Percentiles rank a stretch among this genome's conserved stretches.
Evolutionary conservation across 768 basidiomycete species (phyloP).

Genomic region (Rhizopogon salebrosus): DNA sequence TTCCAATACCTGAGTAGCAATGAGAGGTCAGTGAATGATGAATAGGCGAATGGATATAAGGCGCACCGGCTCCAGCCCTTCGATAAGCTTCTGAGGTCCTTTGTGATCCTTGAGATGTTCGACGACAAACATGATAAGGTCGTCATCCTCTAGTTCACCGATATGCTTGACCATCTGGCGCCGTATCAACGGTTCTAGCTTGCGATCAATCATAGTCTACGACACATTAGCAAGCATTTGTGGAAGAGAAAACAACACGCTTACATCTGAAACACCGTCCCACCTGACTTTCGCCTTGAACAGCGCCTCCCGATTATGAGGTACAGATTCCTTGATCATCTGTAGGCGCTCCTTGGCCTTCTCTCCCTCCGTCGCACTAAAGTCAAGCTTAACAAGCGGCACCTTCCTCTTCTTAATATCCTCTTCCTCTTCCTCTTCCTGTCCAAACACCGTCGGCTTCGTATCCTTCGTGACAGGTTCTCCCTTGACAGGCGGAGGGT

Average conservation of each 20-base stretch:
- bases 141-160: slow-evolving; percentile 90
- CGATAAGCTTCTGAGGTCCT: slow-evolving; percentile 75
- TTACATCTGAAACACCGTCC: slow-evolving; percentile 86
- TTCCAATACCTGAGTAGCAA: slow-evolving; percentile 67
- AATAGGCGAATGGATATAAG: background rate
- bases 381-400: slow-evolving; percentile 87
- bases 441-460: slow-evolving; percentile 64
- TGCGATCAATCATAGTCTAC: slow-evolving; percentile 76
- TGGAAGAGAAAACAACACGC: slow-evolving; percentile 18
- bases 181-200: slow-evolving; percentile 81
- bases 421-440: slow-evolving; percentile 84
- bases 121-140: slow-evolving; percentile 88
- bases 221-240: slow-evolving; percentile 10
- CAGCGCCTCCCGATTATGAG: slow-evolving; percentile 69
- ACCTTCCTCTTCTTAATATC: slow-evolving; percentile 74
- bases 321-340: slow-evolving; percentile 70
- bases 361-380: slow-evolving; percentile 77
- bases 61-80: slow-evolving; percentile 86
- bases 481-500: slow-evolving; percentile 40
- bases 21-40: background rate
- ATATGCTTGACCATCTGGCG: slow-evolving; percentile 82
- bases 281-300: slow-evolving; percentile 87
- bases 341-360: slow-evolving; percentile 77
- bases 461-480: slow-evolving; percentile 42
- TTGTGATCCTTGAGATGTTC: slow-evolving; percentile 93